Conservation (phyloP, 768 basidiomycete species). For the Hygrocybe punicea region DNA sequence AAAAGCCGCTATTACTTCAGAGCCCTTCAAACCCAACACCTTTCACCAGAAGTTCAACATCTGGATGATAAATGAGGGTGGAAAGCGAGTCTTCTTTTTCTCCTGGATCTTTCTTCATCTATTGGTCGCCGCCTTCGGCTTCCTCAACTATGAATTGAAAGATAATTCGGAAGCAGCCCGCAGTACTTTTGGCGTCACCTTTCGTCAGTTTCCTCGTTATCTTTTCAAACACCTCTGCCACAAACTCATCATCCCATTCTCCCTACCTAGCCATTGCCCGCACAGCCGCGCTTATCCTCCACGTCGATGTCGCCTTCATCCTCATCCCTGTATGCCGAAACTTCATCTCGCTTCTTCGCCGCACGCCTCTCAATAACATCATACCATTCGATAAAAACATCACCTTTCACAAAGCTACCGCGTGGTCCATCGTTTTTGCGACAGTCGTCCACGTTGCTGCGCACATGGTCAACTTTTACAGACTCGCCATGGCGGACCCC, state of each 20-base stretch:
- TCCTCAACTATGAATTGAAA: constrained; percentile 72
- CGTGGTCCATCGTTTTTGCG: constrained; percentile 83
- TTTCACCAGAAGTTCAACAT: constrained; percentile 49
- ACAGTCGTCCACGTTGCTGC: constrained; percentile 73
- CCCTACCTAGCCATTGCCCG: constrained; percentile 71
- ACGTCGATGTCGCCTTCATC: constrained; percentile 90
- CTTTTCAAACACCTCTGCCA: constrained; percentile 30
- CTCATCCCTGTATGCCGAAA: constrained; percentile 93
- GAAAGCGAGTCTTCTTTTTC: constrained; percentile 71
- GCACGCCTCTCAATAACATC: constrained; percentile 77
- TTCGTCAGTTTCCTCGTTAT: constrained; percentile 47
- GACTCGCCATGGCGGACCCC: constrained; percentile 56
- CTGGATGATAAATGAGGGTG: constrained; percentile 97
- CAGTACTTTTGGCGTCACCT: constrained; percentile 69
- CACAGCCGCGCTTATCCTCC: constrained; percentile 83
- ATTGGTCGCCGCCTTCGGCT: constrained; percentile 73
- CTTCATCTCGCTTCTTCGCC: constrained; percentile 85
- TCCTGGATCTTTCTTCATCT: constrained; percentile 79
- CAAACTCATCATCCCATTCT: constrained; percentile 34
- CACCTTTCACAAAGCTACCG: constrained; percentile 85
- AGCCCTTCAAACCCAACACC: constrained; percentile 37
- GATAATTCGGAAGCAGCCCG: constrained; percentile 73
- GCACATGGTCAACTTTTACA: constrained; percentile 83
- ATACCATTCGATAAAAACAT: constrained; percentile 95
- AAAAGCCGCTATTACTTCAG: constrained; percentile 32